Evolutionary conservation across 148 eudicot genomes (phyloP), one percentile per base, ranked within the genome.

Genomic region (Rhododendron griersonianum): DNA sequence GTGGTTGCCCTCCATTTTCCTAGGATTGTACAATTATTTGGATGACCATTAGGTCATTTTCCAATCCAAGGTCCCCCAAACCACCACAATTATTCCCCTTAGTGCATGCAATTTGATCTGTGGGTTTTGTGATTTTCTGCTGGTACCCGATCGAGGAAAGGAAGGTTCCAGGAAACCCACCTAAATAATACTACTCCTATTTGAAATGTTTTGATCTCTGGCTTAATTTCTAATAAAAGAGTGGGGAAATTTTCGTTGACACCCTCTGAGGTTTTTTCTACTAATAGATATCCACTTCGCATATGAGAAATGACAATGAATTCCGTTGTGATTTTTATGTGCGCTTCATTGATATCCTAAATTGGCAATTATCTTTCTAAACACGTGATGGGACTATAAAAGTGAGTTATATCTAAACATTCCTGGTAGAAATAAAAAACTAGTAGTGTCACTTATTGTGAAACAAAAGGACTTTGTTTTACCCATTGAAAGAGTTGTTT

Each of bases 1-100:
- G 6, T 45, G 55, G 21, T 78, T 45, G 61, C 18, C 82, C 19
- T 13, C 21, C 13, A 13, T 51, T 79, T 79, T 79, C 82, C 82
- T 7, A 5, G 82, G 80, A 21, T 44, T 11, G 30, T 80, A 25
- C 59, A 47, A 25, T 25, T 48, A 48, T 48, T 47, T 50, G 82
- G 10, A 80, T 28, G 82, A 50, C 82, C 82, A n/a, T 79, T 48
- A 25, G 3, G 82, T 79, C 82, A 14, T 28, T 50, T 79, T 79
- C 82, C 13, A 25, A 79, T 79, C 82, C 13, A 25, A 80, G 82
- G 18, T 80, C 61, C 82, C 59, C 37, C 51, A 50, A n/a, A 47
- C 4, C 7, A 79, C 57, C 57, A 79, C 47, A 76, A 76, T 41
- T 19, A 19, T 16, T 8, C 7, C 10, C 51, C 10, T 77, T 45